Evolutionary conservation across 2,329 filamentous ascomycete species (phyloP).

Genomic region (Colletotrichum costaricense): DNA sequence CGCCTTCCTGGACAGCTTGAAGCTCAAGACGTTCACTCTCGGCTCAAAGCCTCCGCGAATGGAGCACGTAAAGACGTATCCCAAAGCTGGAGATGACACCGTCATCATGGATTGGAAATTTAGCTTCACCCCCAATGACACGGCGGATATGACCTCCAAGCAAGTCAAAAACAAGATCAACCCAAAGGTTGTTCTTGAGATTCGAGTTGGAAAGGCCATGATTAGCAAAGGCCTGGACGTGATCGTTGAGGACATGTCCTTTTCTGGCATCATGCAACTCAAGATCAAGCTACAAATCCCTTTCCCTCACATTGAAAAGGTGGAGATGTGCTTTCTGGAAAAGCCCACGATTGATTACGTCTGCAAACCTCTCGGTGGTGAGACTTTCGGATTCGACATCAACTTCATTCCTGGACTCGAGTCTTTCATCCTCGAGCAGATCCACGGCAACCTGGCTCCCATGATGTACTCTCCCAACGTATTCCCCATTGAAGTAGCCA

Average conservation of each 20-base stretch:
- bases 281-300: conserved; percentile 98
- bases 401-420: conserved; percentile 98
- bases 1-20: conserved; percentile 91
- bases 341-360: conserved; percentile 94
- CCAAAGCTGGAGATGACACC: conserved; percentile 92
- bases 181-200: conserved; percentile 94
- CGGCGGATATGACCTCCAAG: conserved; percentile 86
- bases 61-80: conserved; percentile 98
- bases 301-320: conserved; percentile 93
- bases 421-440: conserved; percentile 93
- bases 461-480: conserved; percentile 99
- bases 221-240: conserved; percentile 97
- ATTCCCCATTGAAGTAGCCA: conserved; percentile 97
- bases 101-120: conserved; percentile 99
- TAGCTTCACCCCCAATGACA: conserved; percentile 97
- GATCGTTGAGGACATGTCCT: conserved; percentile 98
- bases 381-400: conserved; percentile 97
- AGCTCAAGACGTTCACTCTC: conserved; percentile 92
- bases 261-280: conserved; percentile 93
- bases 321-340: conserved; percentile 95
- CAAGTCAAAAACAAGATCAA: conserved; percentile 97
- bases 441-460: conserved; percentile 90
- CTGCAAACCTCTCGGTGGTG: conserved; percentile 96
- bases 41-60: conserved; percentile 95
- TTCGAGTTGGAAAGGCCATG: conserved; percentile 94